Evolutionary conservation across 1,284 basidiomycete genomes (phyloP).

Genomic region (Flammula alnicola): DNA sequence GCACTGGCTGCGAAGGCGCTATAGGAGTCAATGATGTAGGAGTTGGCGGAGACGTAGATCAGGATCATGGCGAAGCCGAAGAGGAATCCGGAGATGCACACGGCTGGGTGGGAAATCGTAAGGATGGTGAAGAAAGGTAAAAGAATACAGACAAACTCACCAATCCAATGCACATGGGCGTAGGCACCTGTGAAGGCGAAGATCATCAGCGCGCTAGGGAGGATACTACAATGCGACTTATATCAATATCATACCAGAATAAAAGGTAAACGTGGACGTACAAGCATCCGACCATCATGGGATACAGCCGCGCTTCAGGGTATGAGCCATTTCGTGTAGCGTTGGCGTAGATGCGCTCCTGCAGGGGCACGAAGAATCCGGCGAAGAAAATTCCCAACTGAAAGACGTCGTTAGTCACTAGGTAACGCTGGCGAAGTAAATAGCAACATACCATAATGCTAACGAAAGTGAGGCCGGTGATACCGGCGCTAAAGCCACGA

Average conservation of each 20-base stretch:
- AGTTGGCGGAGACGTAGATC: conserved; percentile 46
- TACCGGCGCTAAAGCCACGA: conserved; percentile 46
- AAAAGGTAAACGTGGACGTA: conserved; percentile 32
- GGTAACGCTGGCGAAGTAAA: neutral
- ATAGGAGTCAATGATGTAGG: conserved; percentile 49
- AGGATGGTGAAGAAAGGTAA: neutral
- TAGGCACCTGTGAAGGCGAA: conserved; percentile 53
- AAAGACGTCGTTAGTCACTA: conserved; percentile 12
- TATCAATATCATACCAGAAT: neutral
- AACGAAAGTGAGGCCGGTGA: conserved; percentile 54
- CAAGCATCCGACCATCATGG: conserved; percentile 52
- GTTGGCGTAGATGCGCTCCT: conserved; percentile 38
- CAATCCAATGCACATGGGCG: conserved; percentile 41
- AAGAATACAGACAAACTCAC: conserved; percentile 18
- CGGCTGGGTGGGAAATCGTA: conserved; percentile 19
- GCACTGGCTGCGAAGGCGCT: conserved; percentile 44
- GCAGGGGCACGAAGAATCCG: conserved; percentile 35
- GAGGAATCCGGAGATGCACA: conserved; percentile 38
- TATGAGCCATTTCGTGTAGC: conserved; percentile 44
- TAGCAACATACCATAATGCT: conserved; percentile 46
- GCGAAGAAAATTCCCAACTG: conserved; percentile 43
- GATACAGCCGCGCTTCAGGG: conserved; percentile 57
- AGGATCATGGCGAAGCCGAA: conserved; percentile 47
- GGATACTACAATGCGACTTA: conserved; percentile 28
- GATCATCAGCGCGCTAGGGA: conserved; percentile 42